phyloP scores from a whole-genome alignment of 495 filamentous ascomycete species.

The Opeltia flavorubescens region DNA sequence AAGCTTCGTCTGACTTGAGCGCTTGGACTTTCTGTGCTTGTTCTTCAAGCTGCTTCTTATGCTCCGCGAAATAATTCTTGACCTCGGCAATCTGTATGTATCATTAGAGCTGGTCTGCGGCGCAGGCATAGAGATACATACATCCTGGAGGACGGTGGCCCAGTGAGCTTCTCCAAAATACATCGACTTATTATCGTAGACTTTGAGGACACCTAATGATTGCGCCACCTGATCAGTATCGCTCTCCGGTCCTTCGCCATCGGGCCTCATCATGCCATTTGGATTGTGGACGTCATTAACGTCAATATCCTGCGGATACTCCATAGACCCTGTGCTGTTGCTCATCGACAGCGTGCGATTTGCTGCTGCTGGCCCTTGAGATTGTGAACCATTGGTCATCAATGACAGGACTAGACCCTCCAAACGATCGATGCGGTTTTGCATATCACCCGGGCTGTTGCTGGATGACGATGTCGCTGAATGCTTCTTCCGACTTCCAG shows the following conservation, averaged over 20 bases:
- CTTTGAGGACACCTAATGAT: constrained; percentile 77
- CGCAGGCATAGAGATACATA: constrained; percentile 22
- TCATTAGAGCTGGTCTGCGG: not conserved
- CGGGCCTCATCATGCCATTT: constrained; percentile 24
- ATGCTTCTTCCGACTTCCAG: constrained; percentile 62
- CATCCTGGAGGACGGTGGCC: constrained; percentile 75
- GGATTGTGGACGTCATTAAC: constrained; percentile 37
- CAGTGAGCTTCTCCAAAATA: constrained; percentile 87
- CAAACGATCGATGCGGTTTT: constrained; percentile 92
- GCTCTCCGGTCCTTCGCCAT: constrained; percentile 49
- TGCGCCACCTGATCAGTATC: constrained; percentile 79
- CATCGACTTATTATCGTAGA: constrained; percentile 69
- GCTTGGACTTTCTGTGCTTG: constrained; percentile 49
- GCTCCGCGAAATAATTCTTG: constrained; percentile 67
- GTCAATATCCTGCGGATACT: constrained; percentile 36
- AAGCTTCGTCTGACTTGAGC: constrained; percentile 41
- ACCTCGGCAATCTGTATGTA: constrained; percentile 69
- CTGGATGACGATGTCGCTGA: constrained; percentile 43
- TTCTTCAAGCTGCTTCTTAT: constrained; percentile 55
- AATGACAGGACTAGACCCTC: constrained; percentile 89
- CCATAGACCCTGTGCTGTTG: constrained; percentile 35
- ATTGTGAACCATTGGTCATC: constrained; percentile 78
- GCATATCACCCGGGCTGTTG: constrained; percentile 85
- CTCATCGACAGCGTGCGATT: constrained; percentile 49
- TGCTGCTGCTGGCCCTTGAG: constrained; percentile 48